phyloP scores from a whole-genome alignment of 106 monocot species.

The Dendrobium officinale region DNA sequence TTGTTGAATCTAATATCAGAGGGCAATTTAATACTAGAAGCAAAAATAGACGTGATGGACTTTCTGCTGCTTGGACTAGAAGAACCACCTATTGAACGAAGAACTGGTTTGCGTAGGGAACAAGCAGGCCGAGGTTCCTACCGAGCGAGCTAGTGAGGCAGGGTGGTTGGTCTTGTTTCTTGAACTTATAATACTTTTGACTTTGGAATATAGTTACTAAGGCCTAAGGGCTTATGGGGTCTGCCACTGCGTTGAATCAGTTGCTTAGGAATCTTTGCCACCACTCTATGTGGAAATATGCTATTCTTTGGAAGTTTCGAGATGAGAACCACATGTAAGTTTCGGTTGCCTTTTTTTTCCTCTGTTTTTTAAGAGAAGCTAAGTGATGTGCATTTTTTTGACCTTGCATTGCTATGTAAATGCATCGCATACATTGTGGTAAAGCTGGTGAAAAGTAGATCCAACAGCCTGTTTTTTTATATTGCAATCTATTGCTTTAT shows the following conservation, averaged over 20 bases:
- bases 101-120: slow-evolving; percentile 54
- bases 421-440: background rate
- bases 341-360: background rate
- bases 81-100: slow-evolving; percentile 44
- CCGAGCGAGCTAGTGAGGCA: slow-evolving; percentile 45
- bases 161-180: background rate
- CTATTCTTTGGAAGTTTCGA: slow-evolving; percentile 60
- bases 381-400: background rate
- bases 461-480: background rate
- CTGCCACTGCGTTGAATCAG: slow-evolving; percentile 21
- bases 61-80: slow-evolving; percentile 36
- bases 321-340: slow-evolving; percentile 29
- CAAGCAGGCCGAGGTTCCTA: slow-evolving; percentile 76
- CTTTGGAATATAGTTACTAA: background rate
- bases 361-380: background rate
- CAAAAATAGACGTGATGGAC: slow-evolving; percentile 35
- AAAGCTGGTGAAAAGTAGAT: background rate
- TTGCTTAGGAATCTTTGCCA: slow-evolving; percentile 46
- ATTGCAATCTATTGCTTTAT: background rate
- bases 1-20: background rate
- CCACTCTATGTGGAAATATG: slow-evolving; percentile 54
- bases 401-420: background rate
- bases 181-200: background rate
- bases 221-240: slow-evolving; percentile 22
- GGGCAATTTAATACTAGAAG: background rate